A percentile compares a stretch with the other conserved stretches of the same genome.
phyloP scores from a whole-genome alignment of 2,329 filamentous ascomycete species.

The Fusarium verrucosum region DNA sequence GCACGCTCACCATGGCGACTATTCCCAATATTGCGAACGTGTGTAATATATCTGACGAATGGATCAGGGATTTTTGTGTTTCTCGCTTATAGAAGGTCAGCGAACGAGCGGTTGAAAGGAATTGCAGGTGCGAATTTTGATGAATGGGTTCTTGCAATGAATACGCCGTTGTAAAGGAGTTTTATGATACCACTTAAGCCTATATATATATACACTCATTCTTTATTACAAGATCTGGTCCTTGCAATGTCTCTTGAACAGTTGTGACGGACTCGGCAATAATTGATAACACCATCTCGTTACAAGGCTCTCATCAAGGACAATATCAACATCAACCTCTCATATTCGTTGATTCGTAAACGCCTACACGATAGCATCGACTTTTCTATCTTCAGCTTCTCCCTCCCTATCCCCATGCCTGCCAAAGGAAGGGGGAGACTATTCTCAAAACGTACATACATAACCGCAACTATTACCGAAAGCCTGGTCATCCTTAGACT shows the following conservation, averaged over 20 bases:
- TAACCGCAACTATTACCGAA: slow-evolving; percentile 32
- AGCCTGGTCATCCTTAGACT: slow-evolving; percentile 34
- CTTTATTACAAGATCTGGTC: background rate
- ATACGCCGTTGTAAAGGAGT: background rate
- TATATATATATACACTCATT: background rate
- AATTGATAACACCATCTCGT: background rate
- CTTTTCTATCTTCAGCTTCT: slow-evolving; percentile 18
- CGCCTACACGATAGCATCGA: slow-evolving; percentile 26
- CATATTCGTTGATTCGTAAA: background rate
- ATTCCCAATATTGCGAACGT: slow-evolving; percentile 5
- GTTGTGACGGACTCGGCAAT: background rate
- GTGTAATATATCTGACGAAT: slow-evolving; percentile 15
- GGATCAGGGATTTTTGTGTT: background rate
- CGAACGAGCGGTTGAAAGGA: background rate
- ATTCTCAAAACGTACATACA: slow-evolving; percentile 8
- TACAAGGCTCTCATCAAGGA: background rate
- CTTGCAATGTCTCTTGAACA: background rate
- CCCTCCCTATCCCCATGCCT: slow-evolving; percentile 17
- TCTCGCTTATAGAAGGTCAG: slow-evolving; percentile 15
- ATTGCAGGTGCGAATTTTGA: slow-evolving; percentile 12
- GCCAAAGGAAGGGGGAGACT: slow-evolving; percentile 11
- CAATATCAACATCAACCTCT: background rate
- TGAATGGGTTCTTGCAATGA: slow-evolving; percentile 3
- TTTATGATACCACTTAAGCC: slow-evolving; percentile 22
- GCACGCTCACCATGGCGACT: background rate